phyloP scores from a whole-genome alignment of 2,329 filamentous ascomycete species.

The Botrytis paeoniae region DNA sequence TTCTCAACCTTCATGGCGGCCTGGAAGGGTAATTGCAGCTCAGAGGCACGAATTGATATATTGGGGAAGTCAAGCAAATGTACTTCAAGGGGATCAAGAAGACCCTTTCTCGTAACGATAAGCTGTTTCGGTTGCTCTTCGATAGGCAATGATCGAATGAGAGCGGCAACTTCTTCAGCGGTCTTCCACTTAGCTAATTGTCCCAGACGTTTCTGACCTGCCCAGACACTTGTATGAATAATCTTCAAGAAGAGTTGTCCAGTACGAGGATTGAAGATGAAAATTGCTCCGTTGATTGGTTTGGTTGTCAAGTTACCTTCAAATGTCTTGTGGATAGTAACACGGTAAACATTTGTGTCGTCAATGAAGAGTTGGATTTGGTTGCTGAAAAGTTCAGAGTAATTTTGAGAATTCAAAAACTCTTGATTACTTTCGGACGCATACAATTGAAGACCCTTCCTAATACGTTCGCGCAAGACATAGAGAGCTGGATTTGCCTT shows the following conservation, averaged over 20 bases:
- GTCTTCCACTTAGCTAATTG: conserved; percentile 99
- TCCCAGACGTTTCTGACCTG: conserved; percentile 96
- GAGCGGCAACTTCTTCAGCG: conserved; percentile 95
- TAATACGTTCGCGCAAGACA: conserved; percentile 93
- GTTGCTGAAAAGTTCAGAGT: conserved; percentile 98
- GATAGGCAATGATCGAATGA: conserved; percentile 91
- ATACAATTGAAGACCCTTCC: conserved; percentile 96
- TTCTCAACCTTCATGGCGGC: conserved; percentile 99
- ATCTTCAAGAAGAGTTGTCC: conserved; percentile 98
- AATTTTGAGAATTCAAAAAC: conserved; percentile 98
- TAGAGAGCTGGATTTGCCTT: conserved; percentile 97
- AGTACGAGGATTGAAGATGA: conserved; percentile 99
- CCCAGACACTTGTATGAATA: conserved; percentile 99
- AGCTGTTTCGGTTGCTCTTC: conserved; percentile 99
- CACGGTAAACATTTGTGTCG: conserved; percentile 98
- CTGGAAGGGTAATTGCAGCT: conserved; percentile 96
- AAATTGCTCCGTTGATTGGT: conserved; percentile 98
- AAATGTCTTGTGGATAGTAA: conserved; percentile 99
- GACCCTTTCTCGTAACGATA: conserved; percentile 95
- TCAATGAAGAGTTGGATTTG: conserved; percentile 99
- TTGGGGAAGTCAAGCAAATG: conserved; percentile 98
- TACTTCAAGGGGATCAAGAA: conserved; percentile 94
- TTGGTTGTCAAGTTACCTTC: conserved; percentile 99
- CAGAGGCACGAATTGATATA: conserved; percentile 95
- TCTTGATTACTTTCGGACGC: conserved; percentile 99